These are phyloP conservation scores for Physaria fendleri DNA, from an alignment of 345 rosid genomes.

Conservation along the genomic window DNA sequence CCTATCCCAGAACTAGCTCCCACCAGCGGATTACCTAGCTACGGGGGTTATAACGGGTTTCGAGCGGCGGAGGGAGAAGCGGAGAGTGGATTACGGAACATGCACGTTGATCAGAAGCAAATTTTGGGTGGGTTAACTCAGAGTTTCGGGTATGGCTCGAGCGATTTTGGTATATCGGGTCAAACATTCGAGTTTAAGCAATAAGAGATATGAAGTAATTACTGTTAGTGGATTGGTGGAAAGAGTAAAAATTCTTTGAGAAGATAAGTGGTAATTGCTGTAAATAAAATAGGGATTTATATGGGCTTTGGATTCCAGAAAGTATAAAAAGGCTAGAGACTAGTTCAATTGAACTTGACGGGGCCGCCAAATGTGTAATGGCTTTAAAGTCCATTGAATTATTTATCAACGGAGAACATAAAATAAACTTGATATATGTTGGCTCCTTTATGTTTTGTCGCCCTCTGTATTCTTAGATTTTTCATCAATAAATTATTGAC, in stretches of 20 bases:
- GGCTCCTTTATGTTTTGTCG: too few species aligned
- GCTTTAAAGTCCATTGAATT: background rate
- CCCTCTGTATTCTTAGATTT: too few species aligned
- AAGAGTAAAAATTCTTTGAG: background rate
- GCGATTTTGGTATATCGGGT: constrained; percentile 40
- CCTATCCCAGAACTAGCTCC: constrained; percentile 40
- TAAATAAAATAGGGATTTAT: constrained; percentile 12
- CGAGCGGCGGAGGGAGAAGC: constrained; percentile 59
- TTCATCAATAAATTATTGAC: too few species aligned
- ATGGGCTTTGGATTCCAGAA: background rate
- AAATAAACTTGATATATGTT: too few species aligned
- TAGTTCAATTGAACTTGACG: constrained; percentile 1
- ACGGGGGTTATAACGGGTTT: constrained; percentile 27
- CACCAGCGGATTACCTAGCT: constrained; percentile 31
- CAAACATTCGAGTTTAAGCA: constrained; percentile 53
- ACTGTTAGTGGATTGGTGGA: background rate
- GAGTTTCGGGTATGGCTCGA: constrained; percentile 22
- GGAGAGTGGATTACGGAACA: constrained; percentile 52
- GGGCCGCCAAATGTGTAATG: background rate
- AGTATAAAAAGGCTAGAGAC: background rate
- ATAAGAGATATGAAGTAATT: constrained; percentile 2
- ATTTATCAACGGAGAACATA: background rate
- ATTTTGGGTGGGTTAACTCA: constrained; percentile 37
- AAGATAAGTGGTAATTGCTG: constrained; percentile 12
- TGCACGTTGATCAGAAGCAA: constrained; percentile 21